These are phyloP conservation scores for Grosmannia clavigera DNA, from an alignment of 2,329 filamentous ascomycete species.

Conservation along the genomic window DNA sequence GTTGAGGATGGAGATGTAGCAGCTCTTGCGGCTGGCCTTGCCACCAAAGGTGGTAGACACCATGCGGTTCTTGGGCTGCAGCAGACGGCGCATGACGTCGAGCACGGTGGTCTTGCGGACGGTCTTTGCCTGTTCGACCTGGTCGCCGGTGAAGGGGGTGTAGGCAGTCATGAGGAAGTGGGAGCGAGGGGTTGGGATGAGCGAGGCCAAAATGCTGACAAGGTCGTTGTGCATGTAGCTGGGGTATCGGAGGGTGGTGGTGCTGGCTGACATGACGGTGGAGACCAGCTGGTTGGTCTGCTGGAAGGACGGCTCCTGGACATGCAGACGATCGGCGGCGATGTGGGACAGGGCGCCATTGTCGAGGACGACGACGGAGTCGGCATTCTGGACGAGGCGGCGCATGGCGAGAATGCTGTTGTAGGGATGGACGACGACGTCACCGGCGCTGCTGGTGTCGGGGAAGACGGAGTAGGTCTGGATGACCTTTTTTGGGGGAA, in stretches of 20 bases:
- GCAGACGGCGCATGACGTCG: constrained; percentile 88
- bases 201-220: constrained; percentile 86
- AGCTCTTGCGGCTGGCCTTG: constrained; percentile 63
- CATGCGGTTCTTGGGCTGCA: constrained; percentile 99
- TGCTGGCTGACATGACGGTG: constrained; percentile 97
- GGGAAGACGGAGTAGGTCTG: constrained; percentile 99
- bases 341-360: constrained; percentile 91
- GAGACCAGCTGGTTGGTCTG: constrained; percentile 96
- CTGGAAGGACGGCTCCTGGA: constrained; percentile 89
- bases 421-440: constrained; percentile 96
- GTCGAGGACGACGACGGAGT: constrained; percentile 93
- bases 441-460: constrained; percentile 72
- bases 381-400: constrained; percentile 85
- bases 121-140: constrained; percentile 92
- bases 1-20: constrained; percentile 97
- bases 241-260: constrained; percentile 89
- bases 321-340: constrained; percentile 84
- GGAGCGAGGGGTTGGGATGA: constrained; percentile 91
- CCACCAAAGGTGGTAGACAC: constrained; percentile 61
- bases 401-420: constrained; percentile 92
- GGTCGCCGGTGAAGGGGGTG: constrained; percentile 92
- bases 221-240: constrained; percentile 99
- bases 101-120: constrained; percentile 96
- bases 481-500: constrained; percentile 98
- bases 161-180: constrained; percentile 99